Conservation (phyloP, 192 early-diverging fungal genomes). For the Mortierella claussenii region DNA sequence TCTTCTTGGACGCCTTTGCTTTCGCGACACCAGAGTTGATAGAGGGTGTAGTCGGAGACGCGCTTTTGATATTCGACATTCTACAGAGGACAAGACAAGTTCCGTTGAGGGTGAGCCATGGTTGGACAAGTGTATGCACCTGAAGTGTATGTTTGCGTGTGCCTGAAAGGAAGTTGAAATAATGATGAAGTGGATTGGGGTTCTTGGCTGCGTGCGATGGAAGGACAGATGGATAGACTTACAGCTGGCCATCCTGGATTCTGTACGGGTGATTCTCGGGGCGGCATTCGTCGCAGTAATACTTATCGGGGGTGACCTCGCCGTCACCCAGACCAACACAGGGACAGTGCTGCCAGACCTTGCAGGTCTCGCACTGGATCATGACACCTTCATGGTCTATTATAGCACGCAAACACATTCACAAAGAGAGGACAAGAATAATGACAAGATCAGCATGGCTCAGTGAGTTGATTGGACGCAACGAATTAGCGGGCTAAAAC, state of each 20-base stretch:
- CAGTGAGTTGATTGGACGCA: too few relatives aligned
- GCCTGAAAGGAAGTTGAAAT: too few relatives aligned
- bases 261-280: constrained; percentile 56
- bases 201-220: too few relatives aligned
- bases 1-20: constrained; percentile 28
- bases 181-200: not conserved
- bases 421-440: not conserved
- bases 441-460: too few relatives aligned
- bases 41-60: not conserved
- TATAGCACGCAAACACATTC: not conserved
- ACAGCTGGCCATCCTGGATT: constrained; percentile 52
- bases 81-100: constrained; percentile 4
- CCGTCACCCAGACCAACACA: constrained; percentile 59
- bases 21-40: not conserved
- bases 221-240: constrained; percentile 10
- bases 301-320: constrained; percentile 60
- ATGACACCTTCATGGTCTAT: constrained; percentile 62
- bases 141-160: too few relatives aligned
- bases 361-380: constrained; percentile 63
- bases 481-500: too few relatives aligned
- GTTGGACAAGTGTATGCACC: too few relatives aligned
- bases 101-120: too few relatives aligned
- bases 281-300: constrained; percentile 60
- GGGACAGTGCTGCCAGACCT: constrained; percentile 65
- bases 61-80: constrained; percentile 16